These are phyloP conservation scores for Strigomonas culicis DNA, from an alignment of 208 protist genomes.

Conservation along the genomic window DNA sequence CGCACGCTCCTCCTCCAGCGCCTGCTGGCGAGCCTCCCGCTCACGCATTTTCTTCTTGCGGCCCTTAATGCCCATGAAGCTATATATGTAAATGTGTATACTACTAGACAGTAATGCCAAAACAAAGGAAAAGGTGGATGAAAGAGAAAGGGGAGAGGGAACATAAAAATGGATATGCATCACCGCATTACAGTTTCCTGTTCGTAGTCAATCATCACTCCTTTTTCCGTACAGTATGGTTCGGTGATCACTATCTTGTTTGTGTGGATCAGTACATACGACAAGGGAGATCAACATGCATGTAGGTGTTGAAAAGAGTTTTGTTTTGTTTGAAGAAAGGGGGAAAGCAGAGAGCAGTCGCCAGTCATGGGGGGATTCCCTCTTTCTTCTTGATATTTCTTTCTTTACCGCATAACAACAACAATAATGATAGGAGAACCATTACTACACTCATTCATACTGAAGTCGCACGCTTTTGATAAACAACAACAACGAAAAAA, in stretches of 20 bases:
- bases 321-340: too few relatives aligned
- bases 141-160: neutral
- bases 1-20: constrained; percentile 14
- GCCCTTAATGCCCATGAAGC: constrained; percentile 80
- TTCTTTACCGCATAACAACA: constrained; percentile 1
- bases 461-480: neutral
- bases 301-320: too few relatives aligned
- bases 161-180: neutral
- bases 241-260: too few relatives aligned
- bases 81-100: neutral
- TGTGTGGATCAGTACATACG: too few relatives aligned
- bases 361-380: too few relatives aligned
- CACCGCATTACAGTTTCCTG: too few relatives aligned
- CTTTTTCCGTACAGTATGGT: too few relatives aligned
- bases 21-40: constrained; percentile 31
- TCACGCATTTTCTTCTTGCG: constrained; percentile 64
- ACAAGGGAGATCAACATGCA: too few relatives aligned
- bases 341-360: too few relatives aligned
- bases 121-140: too few relatives aligned
- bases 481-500: neutral
- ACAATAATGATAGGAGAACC: constrained; percentile 1
- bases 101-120: too few relatives aligned
- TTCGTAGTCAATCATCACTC: too few relatives aligned
- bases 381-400: neutral
- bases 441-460: neutral